phyloP scores from a whole-genome alignment of 257 asterid genomes.

The Solanum paucissectum region DNA sequence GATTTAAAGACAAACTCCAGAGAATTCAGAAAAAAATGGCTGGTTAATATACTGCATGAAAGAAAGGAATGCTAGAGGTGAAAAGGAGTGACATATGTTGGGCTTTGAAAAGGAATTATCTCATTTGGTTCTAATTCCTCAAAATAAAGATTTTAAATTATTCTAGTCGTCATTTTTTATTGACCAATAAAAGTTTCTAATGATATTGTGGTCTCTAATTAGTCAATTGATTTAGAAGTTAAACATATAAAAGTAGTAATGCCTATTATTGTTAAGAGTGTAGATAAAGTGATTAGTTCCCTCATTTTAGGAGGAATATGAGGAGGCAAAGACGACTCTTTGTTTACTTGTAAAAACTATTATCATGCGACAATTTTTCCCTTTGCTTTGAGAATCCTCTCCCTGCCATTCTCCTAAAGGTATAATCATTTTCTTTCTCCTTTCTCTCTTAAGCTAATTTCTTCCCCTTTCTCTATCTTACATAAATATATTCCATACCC shows the following conservation, averaged over 20 bases:
- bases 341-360: constrained; percentile 19
- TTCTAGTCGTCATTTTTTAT: background rate
- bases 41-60: background rate
- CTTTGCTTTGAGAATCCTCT: constrained; percentile 17
- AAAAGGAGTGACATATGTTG: background rate
- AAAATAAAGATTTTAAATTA: background rate
- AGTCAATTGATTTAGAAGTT: background rate
- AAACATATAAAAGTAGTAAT: background rate
- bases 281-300: background rate
- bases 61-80: background rate
- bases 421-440: background rate
- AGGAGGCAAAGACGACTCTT: constrained; percentile 26
- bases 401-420: constrained; percentile 47
- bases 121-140: too few species aligned
- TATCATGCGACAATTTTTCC: constrained; percentile 22
- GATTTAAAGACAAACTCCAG: background rate
- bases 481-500: background rate
- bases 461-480: background rate
- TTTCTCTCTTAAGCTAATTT: background rate
- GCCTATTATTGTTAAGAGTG: background rate
- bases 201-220: background rate
- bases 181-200: background rate
- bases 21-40: background rate
- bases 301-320: constrained; percentile 16
- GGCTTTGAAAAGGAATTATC: background rate